These are phyloP conservation scores for Ganoderma multipileum DNA, from an alignment of 1,284 basidiomycete genomes.

Conservation along the genomic window DNA sequence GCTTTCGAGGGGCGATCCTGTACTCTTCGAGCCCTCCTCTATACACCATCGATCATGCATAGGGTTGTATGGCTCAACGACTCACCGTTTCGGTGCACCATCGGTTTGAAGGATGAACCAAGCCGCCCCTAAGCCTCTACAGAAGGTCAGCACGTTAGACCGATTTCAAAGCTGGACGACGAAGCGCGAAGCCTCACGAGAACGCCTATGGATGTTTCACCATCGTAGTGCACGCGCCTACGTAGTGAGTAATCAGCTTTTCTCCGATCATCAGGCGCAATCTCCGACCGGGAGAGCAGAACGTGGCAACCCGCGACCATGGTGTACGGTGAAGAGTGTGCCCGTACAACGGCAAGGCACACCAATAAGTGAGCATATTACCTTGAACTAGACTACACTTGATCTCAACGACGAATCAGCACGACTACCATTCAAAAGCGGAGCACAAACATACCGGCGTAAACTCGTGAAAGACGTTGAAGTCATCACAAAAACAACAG, in stretches of 20 bases:
- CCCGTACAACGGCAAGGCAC: background rate
- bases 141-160: background rate
- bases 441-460: background rate
- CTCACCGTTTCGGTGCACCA: too few relatives aligned
- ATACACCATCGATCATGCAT: too few relatives aligned
- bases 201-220: background rate
- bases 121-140: background rate
- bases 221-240: background rate
- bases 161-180: background rate
- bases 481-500: background rate
- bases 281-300: background rate
- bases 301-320: background rate
- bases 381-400: background rate
- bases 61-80: background rate
- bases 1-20: too few relatives aligned
- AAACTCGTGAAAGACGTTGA: background rate
- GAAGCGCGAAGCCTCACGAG: background rate
- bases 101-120: background rate
- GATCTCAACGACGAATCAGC: background rate
- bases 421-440: background rate
- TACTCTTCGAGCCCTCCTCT: too few relatives aligned
- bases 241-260: background rate
- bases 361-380: background rate
- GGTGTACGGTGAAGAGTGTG: background rate
- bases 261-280: background rate